A percentile compares a stretch with the other conserved stretches of the same genome.
These are phyloP conservation scores for Moricandia arvensis DNA, from an alignment of 345 rosid genomes.

Conservation along the genomic window DNA sequence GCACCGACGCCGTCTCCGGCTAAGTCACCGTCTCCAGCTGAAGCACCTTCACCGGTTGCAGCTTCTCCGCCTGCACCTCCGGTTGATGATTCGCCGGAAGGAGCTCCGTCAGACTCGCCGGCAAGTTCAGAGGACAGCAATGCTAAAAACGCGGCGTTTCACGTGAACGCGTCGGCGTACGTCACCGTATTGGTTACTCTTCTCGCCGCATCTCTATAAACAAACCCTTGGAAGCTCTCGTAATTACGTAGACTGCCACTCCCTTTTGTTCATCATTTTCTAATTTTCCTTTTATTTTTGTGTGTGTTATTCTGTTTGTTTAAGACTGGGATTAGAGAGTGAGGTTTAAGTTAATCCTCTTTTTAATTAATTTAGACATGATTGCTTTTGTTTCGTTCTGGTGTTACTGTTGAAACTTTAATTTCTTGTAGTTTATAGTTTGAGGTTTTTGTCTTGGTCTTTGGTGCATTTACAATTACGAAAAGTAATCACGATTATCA, in stretches of 20 bases:
- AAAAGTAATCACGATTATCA: not conserved
- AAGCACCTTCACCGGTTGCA: constrained; percentile 62
- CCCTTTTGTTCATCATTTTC: not conserved
- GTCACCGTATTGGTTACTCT: constrained; percentile 33
- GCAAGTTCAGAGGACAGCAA: constrained; percentile 50
- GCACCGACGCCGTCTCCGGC: constrained; percentile 47
- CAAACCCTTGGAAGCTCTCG: not conserved
- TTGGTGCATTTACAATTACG: not conserved
- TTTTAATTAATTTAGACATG: not conserved
- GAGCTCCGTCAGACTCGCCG: constrained; percentile 65
- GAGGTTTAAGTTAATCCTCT: constrained; percentile 7
- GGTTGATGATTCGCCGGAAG: constrained; percentile 40
- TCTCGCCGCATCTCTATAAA: constrained; percentile 24
- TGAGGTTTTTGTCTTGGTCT: not conserved
- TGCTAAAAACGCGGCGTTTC: constrained; percentile 45
- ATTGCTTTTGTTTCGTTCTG: not conserved
- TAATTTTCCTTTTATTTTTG: not conserved
- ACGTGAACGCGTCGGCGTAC: constrained; percentile 45
- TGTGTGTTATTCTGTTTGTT: constrained; percentile 18
- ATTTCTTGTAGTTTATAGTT: not conserved
- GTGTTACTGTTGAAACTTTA: not conserved
- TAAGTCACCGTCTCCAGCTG: constrained; percentile 26
- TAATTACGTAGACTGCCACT: constrained; percentile 24
- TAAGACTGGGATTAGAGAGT: constrained; percentile 8
- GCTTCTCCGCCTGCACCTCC: constrained; percentile 95